These are phyloP conservation scores for Diaporthe batatas DNA, from an alignment of 2,329 filamentous ascomycete species.

Conservation along the genomic window DNA sequence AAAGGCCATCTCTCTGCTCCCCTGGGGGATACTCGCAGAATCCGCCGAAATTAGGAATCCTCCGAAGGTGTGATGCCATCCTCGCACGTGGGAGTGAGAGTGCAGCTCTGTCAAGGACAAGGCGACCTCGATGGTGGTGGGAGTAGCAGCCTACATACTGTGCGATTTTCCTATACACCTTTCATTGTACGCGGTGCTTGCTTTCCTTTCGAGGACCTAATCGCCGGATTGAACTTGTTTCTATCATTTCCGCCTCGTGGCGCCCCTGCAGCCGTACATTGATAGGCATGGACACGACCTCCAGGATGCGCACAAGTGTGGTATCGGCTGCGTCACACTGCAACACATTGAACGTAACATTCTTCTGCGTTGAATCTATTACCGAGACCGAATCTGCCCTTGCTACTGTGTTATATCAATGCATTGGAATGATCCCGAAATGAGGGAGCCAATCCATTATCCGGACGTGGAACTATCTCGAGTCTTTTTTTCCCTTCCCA, in stretches of 20 bases:
- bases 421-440: background rate
- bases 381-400: background rate
- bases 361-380: background rate
- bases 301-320: background rate
- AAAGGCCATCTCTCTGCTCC: background rate
- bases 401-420: background rate
- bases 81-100: background rate
- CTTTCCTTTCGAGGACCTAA: background rate
- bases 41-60: background rate
- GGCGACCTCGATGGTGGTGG: constrained; percentile 8
- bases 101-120: background rate
- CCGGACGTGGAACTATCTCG: background rate
- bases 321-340: constrained; percentile 8
- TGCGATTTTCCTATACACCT: background rate
- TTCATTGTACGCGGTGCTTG: background rate
- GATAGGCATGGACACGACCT: background rate
- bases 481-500: background rate
- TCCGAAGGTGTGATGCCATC: background rate
- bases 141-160: background rate
- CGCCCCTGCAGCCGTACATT: background rate
- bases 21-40: background rate
- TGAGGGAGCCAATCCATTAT: background rate
- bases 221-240: background rate
- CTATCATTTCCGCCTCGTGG: background rate
- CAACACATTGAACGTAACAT: background rate